These are phyloP conservation scores for Penicillium salamii DNA, from an alignment of 495 filamentous ascomycete species.

Conservation along the genomic window DNA sequence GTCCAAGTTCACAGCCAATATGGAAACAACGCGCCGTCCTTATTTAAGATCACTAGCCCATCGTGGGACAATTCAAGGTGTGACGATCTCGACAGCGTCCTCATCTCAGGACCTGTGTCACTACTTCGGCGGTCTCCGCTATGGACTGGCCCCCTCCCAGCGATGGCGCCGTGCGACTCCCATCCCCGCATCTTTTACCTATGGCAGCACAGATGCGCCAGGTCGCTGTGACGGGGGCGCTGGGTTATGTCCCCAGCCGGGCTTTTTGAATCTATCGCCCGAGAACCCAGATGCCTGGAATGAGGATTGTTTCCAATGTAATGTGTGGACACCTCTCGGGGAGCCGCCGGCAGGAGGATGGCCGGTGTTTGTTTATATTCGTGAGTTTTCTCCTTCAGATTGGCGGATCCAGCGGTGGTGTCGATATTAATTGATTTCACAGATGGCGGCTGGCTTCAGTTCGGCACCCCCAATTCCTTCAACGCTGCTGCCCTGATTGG, in stretches of 20 bases:
- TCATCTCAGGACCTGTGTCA: conserved; percentile 27
- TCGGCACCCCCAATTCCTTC: conserved; percentile 47
- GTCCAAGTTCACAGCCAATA: conserved; percentile 3
- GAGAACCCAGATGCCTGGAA: conserved; percentile 20
- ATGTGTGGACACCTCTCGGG: conserved; percentile 40
- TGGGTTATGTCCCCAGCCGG: conserved; percentile 38
- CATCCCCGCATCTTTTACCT: conserved; percentile 30
- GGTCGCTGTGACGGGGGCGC: conserved; percentile 26
- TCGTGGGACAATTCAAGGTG: conserved; percentile 36
- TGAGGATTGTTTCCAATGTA: conserved; percentile 47
- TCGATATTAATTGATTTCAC: neutral
- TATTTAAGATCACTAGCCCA: conserved; percentile 28
- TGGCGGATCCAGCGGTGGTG: too few species aligned
- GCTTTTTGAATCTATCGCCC: conserved; percentile 21
- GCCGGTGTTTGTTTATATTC: conserved; percentile 45
- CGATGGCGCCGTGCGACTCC: conserved; percentile 38
- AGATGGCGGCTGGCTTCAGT: conserved; percentile 60
- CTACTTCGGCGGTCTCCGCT: conserved; percentile 45
- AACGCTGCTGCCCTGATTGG: conserved; percentile 49
- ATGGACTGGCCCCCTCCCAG: conserved; percentile 33
- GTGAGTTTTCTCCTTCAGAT: conserved; percentile 22
- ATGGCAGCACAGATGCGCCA: conserved; percentile 33
- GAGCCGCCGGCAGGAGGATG: conserved; percentile 36
- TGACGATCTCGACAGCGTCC: conserved; percentile 24
- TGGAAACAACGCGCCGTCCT: conserved; percentile 30